These are phyloP conservation scores for Dryadomyces sulphureus DNA, from an alignment of 2,329 filamentous ascomycete genomes.

Conservation along the genomic window DNA sequence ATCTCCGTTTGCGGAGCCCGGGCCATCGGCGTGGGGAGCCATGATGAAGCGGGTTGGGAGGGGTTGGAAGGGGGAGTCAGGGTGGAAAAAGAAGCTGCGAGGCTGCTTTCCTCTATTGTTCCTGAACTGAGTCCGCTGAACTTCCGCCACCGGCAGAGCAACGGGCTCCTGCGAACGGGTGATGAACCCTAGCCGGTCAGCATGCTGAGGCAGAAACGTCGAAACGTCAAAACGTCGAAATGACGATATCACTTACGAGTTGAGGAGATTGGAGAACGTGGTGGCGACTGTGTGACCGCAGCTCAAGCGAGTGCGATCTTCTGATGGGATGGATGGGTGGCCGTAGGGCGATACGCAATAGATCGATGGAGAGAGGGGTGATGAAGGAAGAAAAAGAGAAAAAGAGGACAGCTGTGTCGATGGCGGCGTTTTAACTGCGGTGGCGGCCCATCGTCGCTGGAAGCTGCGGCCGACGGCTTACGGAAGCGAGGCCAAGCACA, in stretches of 20 bases:
- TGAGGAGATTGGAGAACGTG: conserved; percentile 97
- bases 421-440: not conserved
- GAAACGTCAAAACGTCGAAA: not conserved
- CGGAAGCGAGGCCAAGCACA: not conserved
- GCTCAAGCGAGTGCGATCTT: conserved; percentile 17
- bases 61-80: not conserved
- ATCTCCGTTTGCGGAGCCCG: conserved; percentile 46
- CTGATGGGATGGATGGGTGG: not conserved
- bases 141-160: conserved; percentile 79
- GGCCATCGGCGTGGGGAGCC: conserved; percentile 77
- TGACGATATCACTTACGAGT: conserved; percentile 54
- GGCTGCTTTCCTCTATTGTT: conserved; percentile 30
- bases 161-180: conserved; percentile 93
- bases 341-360: not conserved
- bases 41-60: conserved; percentile 34
- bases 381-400: not conserved
- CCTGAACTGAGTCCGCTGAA: conserved; percentile 54
- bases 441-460: not conserved
- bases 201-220: not conserved
- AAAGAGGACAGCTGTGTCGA: not conserved
- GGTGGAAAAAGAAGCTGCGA: not conserved
- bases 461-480: not conserved
- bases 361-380: not conserved
- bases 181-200: conserved; percentile 52
- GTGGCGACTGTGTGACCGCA: conserved; percentile 59